Evolutionary conservation across 148 eudicot species (phyloP), one percentile per base, ranked within the genome.

Genomic region (Nyssa sinensis): DNA sequence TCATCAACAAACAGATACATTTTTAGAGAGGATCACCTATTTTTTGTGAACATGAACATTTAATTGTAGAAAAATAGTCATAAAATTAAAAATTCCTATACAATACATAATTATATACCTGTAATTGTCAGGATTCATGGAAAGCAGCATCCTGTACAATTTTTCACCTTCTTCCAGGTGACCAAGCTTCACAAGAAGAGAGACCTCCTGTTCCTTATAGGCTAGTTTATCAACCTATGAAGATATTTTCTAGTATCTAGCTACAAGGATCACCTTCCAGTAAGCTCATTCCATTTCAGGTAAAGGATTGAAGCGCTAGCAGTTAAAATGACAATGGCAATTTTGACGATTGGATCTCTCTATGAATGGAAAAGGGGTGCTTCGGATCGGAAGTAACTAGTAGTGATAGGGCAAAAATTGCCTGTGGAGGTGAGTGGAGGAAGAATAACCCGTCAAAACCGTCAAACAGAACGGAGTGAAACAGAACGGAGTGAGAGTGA

Each of bases 121-220:
- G 80, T 96, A 96, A 83, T 96, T 93, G 86, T 96, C 99, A 75
- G 99, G 96, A 79, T 96, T 96, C 93, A 93, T 85, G 11, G 91
- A 84, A 74, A 96, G 98, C 78, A 96, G 84, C 73, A 74, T 69
- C 81, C 81, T 86, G 70, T 87, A 96, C 63, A 85, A 74, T 81
- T 78, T 84, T 65, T 87, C 93, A 74, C 93, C 97, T 83, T 93
- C 94, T 74, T 88, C 94, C 58, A 86, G 68, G 64, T 67, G 85
- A 77, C 85, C 81, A 75, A 93, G 93, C 86, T 93, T 96, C 80
- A 88, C 82, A 75, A 96, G 87, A 78, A 96, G 98, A 78, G 90
- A 86, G 77, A 86, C 97, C 74, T 93, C 93, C 72, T 85, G 98
- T 82, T 96, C 99, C 88, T 91, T 96, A 85, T 75, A 78, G 10